A percentile compares a stretch with the other conserved stretches of the same genome.
These are phyloP conservation scores for Calonectria montana DNA, from an alignment of 2,329 filamentous ascomycete genomes.

Conservation along the genomic window DNA sequence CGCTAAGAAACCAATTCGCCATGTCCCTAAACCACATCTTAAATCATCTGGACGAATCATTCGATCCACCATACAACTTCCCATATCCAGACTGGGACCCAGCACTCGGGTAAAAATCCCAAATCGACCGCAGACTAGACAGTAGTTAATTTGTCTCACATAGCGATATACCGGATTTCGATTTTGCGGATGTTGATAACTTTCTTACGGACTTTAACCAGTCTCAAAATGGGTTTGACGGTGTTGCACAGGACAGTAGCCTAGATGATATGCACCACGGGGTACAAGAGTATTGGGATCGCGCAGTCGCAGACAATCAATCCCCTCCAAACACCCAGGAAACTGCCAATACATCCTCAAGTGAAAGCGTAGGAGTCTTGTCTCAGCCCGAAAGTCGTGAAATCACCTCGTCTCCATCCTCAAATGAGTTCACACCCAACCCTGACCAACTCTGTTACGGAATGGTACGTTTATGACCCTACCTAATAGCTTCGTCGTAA, in stretches of 20 bases:
- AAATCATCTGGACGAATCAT: neutral
- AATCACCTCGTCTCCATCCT: neutral
- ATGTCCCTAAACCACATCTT: neutral
- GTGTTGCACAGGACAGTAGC: neutral
- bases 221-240: neutral
- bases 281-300: neutral
- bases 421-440: too few relatives aligned
- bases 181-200: neutral
- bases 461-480: slow-evolving; percentile 3
- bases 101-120: neutral
- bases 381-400: neutral
- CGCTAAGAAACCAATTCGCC: neutral
- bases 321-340: neutral
- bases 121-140: too few relatives aligned
- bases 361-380: neutral
- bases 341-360: neutral
- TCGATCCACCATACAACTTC: neutral
- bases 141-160: neutral
- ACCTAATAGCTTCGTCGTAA: neutral
- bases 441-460: slow-evolving; percentile 12
- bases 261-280: neutral
- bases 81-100: neutral
- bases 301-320: neutral
- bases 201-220: neutral
- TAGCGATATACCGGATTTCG: neutral